A percentile compares a stretch with the other conserved stretches of the same genome.
These are phyloP conservation scores for Orychophragmus violaceus DNA, from an alignment of 345 rosid species.

Conservation along the genomic window DNA sequence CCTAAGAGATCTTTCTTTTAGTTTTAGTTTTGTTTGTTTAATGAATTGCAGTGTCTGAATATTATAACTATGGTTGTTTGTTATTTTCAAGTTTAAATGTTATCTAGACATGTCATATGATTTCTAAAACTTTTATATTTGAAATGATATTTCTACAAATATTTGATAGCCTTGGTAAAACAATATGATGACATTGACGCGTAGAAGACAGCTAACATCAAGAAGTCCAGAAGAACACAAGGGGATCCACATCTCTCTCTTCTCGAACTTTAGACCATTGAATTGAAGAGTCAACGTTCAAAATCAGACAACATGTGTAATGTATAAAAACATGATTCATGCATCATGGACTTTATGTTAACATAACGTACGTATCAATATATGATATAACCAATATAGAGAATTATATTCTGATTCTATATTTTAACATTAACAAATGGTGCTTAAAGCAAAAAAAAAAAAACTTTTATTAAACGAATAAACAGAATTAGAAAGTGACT, in stretches of 20 bases:
- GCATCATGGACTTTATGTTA: too few species aligned
- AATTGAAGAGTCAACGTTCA: conserved; percentile 24
- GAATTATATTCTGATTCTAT: too few species aligned
- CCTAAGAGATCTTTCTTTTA: background rate
- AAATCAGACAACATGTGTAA: conserved; percentile 5
- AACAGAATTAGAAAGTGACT: too few species aligned
- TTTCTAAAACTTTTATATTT: background rate
- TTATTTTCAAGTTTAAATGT: background rate
- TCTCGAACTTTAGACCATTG: background rate
- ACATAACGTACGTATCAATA: too few species aligned
- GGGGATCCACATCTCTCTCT: too few species aligned
- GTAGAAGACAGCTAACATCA: background rate
- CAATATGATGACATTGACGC: too few species aligned
- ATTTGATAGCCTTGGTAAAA: background rate
- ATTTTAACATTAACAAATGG: too few species aligned
- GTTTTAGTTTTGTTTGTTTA: background rate
- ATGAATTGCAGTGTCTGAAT: background rate
- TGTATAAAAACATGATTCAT: too few species aligned
- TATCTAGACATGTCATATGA: background rate
- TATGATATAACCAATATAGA: background rate
- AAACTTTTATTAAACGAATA: too few species aligned
- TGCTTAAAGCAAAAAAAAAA: too few species aligned
- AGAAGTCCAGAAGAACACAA: background rate
- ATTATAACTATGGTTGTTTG: background rate
- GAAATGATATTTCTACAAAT: background rate